Evolutionary conservation across 2,329 filamentous ascomycete genomes (phyloP).

Genomic region (Talaromyces sp.): DNA sequence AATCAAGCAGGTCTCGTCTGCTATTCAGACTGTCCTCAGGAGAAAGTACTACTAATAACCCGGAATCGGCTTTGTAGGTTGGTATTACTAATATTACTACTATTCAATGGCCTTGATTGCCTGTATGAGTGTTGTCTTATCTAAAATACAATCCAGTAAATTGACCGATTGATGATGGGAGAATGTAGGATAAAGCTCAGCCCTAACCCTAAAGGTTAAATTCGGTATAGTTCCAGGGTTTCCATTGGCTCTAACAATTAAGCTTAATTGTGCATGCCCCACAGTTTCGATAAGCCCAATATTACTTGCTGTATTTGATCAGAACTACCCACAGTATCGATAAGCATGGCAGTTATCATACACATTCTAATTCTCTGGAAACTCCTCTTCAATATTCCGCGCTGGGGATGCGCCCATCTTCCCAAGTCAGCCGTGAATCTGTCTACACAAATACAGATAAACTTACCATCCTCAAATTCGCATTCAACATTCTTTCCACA

Average conservation of each 20-base stretch:
- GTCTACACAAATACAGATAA: not conserved
- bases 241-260: not conserved
- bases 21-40: not conserved
- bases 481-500: not conserved
- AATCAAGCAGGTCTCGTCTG: not conserved
- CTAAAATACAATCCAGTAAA: no score
- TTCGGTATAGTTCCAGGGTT: no score
- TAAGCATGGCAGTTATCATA: not conserved
- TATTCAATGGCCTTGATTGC: no score
- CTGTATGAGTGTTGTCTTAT: no score
- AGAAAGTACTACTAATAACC: not conserved
- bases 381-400: not conserved
- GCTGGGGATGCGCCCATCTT: no score
- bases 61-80: no score
- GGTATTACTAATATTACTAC: no score
- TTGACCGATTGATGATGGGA: no score
- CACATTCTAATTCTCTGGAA: not conserved
- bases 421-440: not conserved
- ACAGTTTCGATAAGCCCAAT: not conserved
- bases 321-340: not conserved
- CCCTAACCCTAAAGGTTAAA: not conserved
- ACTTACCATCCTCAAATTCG: not conserved
- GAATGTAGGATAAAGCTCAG: no score
- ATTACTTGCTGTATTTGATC: not conserved
- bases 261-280: not conserved